A percentile compares a stretch with the other conserved stretches of the same genome.
phyloP scores from a whole-genome alignment of 805 yeast genomes.

The Kregervanrija fluxuum region DNA sequence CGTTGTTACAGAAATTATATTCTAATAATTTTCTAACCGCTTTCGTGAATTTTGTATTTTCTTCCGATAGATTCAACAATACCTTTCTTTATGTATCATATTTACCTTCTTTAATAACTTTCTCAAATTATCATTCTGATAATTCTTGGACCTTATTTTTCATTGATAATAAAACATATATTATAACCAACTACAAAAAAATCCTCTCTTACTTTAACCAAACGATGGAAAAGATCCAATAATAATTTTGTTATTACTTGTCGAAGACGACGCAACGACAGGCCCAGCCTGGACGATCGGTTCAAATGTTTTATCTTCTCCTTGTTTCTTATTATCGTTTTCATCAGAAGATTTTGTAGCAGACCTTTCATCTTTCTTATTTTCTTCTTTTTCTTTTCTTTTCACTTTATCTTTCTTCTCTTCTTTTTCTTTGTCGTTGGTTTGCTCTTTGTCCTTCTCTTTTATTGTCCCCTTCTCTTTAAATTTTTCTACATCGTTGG shows the following conservation, averaged over 20 bases:
- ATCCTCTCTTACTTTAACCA: neutral
- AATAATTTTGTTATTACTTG: slow-evolving; percentile 10
- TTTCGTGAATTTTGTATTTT: too few relatives aligned
- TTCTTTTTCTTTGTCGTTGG: neutral
- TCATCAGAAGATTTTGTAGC: neutral
- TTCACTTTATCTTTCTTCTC: neutral
- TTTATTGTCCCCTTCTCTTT: too few relatives aligned
- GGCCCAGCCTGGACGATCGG: slow-evolving; percentile 1
- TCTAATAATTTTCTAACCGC: too few relatives aligned
- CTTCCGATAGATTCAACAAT: too few relatives aligned
- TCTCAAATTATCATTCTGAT: too few relatives aligned
- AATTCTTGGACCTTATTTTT: too few relatives aligned
- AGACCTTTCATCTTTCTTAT: neutral
- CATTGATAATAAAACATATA: neutral
- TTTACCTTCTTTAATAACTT: too few relatives aligned
- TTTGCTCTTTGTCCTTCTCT: slow-evolving; percentile 1
- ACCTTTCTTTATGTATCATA: too few relatives aligned
- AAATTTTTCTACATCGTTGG: too few relatives aligned
- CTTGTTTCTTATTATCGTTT: neutral
- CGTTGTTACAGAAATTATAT: too few relatives aligned
- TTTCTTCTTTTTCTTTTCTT: neutral
- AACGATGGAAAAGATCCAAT: slow-evolving; percentile 10
- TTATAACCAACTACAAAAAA: neutral
- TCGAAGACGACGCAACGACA: slow-evolving; percentile 9
- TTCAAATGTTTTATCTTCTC: neutral